Conservation (phyloP, 2,329 filamentous ascomycete species). For the Tricladium varicosporioides region DNA sequence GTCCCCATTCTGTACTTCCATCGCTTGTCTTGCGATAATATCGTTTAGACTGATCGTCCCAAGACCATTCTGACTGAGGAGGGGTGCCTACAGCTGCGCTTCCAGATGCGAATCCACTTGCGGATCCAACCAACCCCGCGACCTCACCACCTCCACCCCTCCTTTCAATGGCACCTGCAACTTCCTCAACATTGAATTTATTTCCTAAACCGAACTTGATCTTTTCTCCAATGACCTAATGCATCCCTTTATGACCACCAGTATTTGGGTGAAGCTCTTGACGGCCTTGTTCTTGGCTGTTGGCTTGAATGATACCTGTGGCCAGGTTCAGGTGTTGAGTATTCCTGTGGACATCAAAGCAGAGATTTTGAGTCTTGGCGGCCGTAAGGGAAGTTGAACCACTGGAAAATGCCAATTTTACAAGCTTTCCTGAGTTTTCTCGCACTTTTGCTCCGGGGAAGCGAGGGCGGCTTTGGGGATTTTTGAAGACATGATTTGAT, state of each 20-base stretch:
- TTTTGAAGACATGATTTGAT: slow-evolving; percentile 3
- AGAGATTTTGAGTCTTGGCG: slow-evolving; percentile 5
- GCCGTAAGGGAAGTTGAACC: background rate
- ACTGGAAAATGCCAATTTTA: background rate
- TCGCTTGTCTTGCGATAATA: background rate
- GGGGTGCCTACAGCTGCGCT: background rate
- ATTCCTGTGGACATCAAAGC: slow-evolving; percentile 2
- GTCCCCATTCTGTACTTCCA: background rate
- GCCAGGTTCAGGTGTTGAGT: slow-evolving; percentile 1
- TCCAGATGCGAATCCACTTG: too few relatives aligned
- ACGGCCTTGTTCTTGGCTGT: slow-evolving; percentile 3
- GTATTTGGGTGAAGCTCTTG: background rate
- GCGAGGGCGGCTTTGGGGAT: slow-evolving; percentile 1
- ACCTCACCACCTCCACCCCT: background rate
- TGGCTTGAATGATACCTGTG: slow-evolving; percentile 5
- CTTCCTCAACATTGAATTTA: background rate
- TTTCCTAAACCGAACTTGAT: slow-evolving; percentile 2
- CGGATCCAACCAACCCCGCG: too few relatives aligned
- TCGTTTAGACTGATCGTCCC: background rate
- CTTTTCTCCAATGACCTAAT: slow-evolving; percentile 6
- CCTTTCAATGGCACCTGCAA: slow-evolving; percentile 3
- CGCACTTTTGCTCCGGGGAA: background rate
- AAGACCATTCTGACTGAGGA: background rate
- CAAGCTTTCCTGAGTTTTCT: background rate
- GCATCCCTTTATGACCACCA: slow-evolving; percentile 5